phyloP scores from a whole-genome alignment of 495 filamentous ascomycete species.

The Lasiosphaeris hirsuta region DNA sequence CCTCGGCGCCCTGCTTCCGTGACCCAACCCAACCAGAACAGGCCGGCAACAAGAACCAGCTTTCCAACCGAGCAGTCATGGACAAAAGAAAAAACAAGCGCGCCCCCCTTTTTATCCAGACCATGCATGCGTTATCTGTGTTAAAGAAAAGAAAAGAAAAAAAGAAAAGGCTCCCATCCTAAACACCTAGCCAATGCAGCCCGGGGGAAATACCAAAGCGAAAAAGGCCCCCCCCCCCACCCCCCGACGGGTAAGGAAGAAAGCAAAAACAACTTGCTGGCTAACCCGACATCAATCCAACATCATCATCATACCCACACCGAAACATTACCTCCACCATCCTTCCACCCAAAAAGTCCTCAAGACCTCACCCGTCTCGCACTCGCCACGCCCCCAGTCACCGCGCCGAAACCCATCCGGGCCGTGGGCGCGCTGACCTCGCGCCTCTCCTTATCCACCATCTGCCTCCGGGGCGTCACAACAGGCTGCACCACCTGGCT shows the following conservation, averaged over 20 bases:
- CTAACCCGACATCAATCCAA: background rate
- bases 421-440: slow-evolving; percentile 44
- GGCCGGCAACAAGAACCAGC: no score
- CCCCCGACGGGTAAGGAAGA: background rate
- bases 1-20: no score
- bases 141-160: no score
- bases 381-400: slow-evolving; percentile 2
- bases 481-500: slow-evolving; percentile 7
- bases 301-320: background rate
- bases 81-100: no score
- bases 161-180: no score
- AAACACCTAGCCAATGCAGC: no score
- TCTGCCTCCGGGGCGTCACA: slow-evolving; percentile 43
- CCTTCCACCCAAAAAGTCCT: background rate
- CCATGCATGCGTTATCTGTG: no score
- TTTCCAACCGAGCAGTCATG: no score
- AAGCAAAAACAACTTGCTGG: background rate
- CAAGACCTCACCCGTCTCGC: slow-evolving; percentile 15
- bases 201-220: background rate
- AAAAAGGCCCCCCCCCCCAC: background rate
- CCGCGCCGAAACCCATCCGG: slow-evolving; percentile 1
- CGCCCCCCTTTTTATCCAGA: no score
- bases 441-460: slow-evolving; percentile 32
- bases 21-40: no score
- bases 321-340: background rate